Conservation (phyloP, 2,329 filamentous ascomycete species). For the Fusarium secorum region DNA sequence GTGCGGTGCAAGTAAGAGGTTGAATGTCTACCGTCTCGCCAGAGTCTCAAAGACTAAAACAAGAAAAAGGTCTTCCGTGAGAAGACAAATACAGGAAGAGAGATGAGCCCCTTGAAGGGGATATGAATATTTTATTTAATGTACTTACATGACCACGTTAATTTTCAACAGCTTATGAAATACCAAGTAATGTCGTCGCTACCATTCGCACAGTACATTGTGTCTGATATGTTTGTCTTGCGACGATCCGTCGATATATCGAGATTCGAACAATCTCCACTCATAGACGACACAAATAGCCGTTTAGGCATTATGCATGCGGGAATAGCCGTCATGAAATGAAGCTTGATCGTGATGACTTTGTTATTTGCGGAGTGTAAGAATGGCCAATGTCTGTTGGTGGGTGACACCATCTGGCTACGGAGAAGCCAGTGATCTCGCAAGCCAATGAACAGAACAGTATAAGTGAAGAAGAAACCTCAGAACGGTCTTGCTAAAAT, state of each 20-base stretch:
- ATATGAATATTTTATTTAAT: background rate
- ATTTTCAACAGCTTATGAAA: background rate
- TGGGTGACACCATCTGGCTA: no score
- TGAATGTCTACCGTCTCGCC: constrained; percentile 30
- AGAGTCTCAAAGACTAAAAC: constrained; percentile 4
- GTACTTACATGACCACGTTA: background rate
- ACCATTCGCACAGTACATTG: background rate
- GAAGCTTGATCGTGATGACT: background rate
- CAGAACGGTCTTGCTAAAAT: no score
- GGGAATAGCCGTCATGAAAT: no score
- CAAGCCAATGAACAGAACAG: fast-evolving
- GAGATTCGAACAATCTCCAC: background rate
- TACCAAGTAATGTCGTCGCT: background rate
- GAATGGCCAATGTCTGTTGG: no score
- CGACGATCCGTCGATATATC: background rate
- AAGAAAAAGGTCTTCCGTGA: background rate
- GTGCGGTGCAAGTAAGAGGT: constrained; percentile 19
- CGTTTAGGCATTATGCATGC: background rate
- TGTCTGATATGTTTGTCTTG: background rate
- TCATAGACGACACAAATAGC: background rate
- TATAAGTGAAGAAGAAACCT: background rate
- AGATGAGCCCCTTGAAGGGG: background rate
- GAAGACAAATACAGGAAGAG: background rate
- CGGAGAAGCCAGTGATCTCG: background rate
- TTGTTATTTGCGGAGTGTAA: background rate